Evolutionary conservation across 345 rosid genomes (phyloP), one percentile per base, ranked within the genome.

Genomic region (Lepidium aucheri): DNA sequence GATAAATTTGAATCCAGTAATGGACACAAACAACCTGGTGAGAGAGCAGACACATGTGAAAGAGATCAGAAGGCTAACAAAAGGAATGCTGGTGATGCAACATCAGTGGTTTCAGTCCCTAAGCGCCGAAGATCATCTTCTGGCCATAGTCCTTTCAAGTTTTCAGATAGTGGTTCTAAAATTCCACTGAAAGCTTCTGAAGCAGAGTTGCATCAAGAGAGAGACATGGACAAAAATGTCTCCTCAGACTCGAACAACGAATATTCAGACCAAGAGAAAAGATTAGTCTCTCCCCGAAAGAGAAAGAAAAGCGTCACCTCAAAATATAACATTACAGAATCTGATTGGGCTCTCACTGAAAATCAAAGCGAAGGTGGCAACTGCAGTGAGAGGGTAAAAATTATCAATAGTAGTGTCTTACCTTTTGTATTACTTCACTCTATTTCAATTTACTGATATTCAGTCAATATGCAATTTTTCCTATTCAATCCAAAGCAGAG

Each of bases 1-100:
- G 73, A 73, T 65, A 88, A 80, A 70, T 86, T 85, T 74, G 93
- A 86, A 56, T 77, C 95, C 51, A 86, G 85, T 74, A 94, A 94
- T 74, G 97, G 99, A 59, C 88, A 84, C 76, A 80, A 74, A 56
- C 82, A 77, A 69, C 79, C 77, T 13, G 69, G 46, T 12, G 80
- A 74, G 83, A 77, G 67, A 72, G 54, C 40, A 60, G 82, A 80
- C 62, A 57, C 74, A 46, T 76, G 70, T 20, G 58, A 28, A 52
- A 80, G 70, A 64, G 80, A 82, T 76, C 75, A 78, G 76, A 83
- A 77, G 50, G 79, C 67, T 78, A 73, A 74, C 65, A 89, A 84
- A 67, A 77, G 86, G 77, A 83, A 81, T 74, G 67, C 57, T 65
- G 64, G 67, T 79, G 95, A 76, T 70, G 79, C 73, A 47, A 63